Percentiles rank a stretch among this genome's conserved stretches.
Conservation (phyloP, 768 basidiomycete genomes). For the Tricholoma sp. region DNA sequence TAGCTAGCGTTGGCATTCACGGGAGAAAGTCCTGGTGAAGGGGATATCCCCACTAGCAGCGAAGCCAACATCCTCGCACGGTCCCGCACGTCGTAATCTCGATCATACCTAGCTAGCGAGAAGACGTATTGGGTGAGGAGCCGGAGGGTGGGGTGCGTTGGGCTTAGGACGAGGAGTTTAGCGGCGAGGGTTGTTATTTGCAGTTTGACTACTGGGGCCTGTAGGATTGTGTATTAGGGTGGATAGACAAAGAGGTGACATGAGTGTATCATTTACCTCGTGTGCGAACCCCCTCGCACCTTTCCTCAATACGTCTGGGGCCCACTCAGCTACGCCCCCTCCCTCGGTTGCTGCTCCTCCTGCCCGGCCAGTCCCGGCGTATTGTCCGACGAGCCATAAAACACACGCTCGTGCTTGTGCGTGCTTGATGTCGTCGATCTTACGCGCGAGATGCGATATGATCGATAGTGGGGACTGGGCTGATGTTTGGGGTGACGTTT, state of each 20-base stretch:
- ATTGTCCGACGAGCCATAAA: slow-evolving; percentile 91
- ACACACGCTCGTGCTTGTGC: slow-evolving; percentile 82
- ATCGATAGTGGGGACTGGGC: slow-evolving; percentile 52
- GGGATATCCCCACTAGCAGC: slow-evolving; percentile 62
- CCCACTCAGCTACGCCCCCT: slow-evolving; percentile 68
- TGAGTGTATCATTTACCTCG: slow-evolving; percentile 69
- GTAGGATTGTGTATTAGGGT: background rate
- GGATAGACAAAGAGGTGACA: background rate
- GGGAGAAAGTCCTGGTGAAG: slow-evolving; percentile 21
- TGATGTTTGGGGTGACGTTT: too few relatives aligned
- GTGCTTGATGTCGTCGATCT: slow-evolving; percentile 76
- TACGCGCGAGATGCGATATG: slow-evolving; percentile 72
- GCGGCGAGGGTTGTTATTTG: slow-evolving; percentile 84
- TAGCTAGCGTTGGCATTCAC: slow-evolving; percentile 30
- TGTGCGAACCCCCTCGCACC: slow-evolving; percentile 63
- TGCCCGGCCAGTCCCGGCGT: slow-evolving; percentile 44
- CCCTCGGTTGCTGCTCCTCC: slow-evolving; percentile 23
- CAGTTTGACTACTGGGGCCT: slow-evolving; percentile 70
- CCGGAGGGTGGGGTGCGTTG: slow-evolving; percentile 42
- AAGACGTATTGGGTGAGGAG: slow-evolving; percentile 72
- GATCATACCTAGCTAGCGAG: slow-evolving; percentile 82
- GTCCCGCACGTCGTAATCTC: slow-evolving; percentile 87
- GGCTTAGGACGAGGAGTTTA: slow-evolving; percentile 71
- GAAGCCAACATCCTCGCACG: slow-evolving; percentile 75
- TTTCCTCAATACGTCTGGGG: slow-evolving; percentile 85